Conservation (phyloP, 768 basidiomycete genomes). For the Tubosaeta sp. region DNA sequence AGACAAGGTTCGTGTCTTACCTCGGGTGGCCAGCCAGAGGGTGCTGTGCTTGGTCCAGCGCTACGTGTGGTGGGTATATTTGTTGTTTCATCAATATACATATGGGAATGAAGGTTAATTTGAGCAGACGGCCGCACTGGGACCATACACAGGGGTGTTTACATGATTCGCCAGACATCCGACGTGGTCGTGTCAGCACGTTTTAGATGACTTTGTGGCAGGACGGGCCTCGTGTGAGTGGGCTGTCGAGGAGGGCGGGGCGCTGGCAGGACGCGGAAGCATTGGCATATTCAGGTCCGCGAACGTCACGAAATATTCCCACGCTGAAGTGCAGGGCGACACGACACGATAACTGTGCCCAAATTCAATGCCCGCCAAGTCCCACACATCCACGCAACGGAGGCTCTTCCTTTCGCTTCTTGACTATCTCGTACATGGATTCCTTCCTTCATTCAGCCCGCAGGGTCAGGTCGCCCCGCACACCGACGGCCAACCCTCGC, state of each 20-base stretch:
- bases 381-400: slow-evolving; percentile 35
- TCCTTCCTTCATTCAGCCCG: slow-evolving; percentile 50
- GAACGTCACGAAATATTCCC: slow-evolving; percentile 27
- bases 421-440: slow-evolving; percentile 38
- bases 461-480: slow-evolving; percentile 58
- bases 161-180: not conserved
- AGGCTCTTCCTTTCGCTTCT: slow-evolving; percentile 3
- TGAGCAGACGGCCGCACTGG: slow-evolving; percentile 14
- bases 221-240: slow-evolving; percentile 12
- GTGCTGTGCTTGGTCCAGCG: slow-evolving; percentile 16
- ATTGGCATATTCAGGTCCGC: slow-evolving; percentile 31
- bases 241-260: slow-evolving; percentile 18
- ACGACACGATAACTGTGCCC: slow-evolving; percentile 39
- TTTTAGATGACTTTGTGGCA: not conserved
- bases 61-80: slow-evolving; percentile 7
- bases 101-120: slow-evolving; percentile 24
- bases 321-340: slow-evolving; percentile 32
- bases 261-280: slow-evolving; percentile 34
- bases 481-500: slow-evolving; percentile 40
- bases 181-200: not conserved
- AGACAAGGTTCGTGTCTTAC: not conserved
- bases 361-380: slow-evolving; percentile 36
- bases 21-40: not conserved
- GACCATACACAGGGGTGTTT: slow-evolving; percentile 1
- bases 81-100: slow-evolving; percentile 13